Base-by-base conservation (phyloP, 805 yeast genomes). In the Cyberlindnera misumaiensis region DNA sequence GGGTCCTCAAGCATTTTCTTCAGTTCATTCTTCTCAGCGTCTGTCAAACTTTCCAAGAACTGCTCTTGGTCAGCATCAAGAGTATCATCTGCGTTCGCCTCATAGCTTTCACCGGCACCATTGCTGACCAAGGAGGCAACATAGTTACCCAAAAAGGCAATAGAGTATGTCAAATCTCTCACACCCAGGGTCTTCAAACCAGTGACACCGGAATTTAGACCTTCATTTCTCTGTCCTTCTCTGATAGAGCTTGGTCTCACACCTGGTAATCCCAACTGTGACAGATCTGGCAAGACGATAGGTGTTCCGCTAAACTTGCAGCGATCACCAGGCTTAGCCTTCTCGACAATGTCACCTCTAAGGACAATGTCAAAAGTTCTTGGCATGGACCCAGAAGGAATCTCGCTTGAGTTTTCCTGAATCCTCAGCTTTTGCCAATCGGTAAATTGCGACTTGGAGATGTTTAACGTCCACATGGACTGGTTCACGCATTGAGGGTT, bases 361-460 rank as follows among this genome's bases (percentile, higher is more conserved):
- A 90, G 64, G 36, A 90, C 83, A 17, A 90, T 90, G 59, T 90
- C 98, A 53, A 90, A 62, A 2, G 96, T 90, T 59, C 98, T 77
- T 18, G 98, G 98, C 98, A 90, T 90, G 4, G 97, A 88, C 22
- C 98, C 98, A 0, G 96, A 87, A 20, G 98, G 98, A 41, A 90
- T 90, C 62, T 90, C 97, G 51, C 72, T 83, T n/a, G 97, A 80
- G 55, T 90, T 93, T 56, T 90, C 98, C 59, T 90, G 98, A 47
- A 90, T 83, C 52, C 97, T 76, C 18, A 88, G 90, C 48, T 83
- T 83, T 61, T 90, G 98, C 98, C 98, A 90, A 67, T 90, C 97
- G 46, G 87, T 69, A 54, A 93, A 90, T 44, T 81, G 84, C 0
- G 95, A 85, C 60, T 87, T 86, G 27, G 83, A 63, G 24, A 90